These are phyloP conservation scores for Yamadazyma philogaea DNA, from an alignment of 805 yeast species.

Conservation along the genomic window DNA sequence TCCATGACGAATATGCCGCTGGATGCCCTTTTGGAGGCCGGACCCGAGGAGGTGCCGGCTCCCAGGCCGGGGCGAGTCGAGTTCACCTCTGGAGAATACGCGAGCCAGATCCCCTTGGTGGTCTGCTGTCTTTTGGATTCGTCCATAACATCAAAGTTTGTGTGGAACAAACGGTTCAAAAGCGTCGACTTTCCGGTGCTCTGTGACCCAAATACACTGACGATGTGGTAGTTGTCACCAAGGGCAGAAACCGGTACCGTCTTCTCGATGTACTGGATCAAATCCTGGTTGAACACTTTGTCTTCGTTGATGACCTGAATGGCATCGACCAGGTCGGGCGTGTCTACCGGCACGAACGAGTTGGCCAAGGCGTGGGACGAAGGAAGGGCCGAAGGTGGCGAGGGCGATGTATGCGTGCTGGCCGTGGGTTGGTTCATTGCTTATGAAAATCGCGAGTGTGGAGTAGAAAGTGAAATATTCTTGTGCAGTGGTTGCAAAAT, in stretches of 20 bases:
- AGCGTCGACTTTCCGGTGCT: conserved; percentile 95
- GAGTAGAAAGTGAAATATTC: too few relatives aligned
- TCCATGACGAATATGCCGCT: conserved; percentile 75
- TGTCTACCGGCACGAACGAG: conserved; percentile 40
- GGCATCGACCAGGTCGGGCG: conserved; percentile 33
- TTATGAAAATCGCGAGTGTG: conserved; percentile 4
- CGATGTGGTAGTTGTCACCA: conserved; percentile 80
- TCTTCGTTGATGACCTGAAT: conserved; percentile 63
- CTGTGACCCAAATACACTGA: conserved; percentile 96
- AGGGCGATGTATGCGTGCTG: neutral
- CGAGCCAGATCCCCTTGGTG: conserved; percentile 47
- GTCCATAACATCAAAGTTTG: conserved; percentile 91
- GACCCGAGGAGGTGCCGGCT: conserved; percentile 14
- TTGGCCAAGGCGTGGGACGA: conserved; percentile 6
- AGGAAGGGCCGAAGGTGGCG: neutral
- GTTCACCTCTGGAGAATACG: conserved; percentile 33
- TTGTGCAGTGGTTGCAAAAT: too few relatives aligned
- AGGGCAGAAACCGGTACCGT: conserved; percentile 34
- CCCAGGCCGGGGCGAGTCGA: conserved; percentile 8
- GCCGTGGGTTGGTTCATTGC: neutral
- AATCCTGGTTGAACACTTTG: conserved; percentile 47
- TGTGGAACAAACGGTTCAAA: conserved; percentile 79
- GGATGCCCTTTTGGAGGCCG: neutral
- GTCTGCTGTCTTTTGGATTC: conserved; percentile 85
- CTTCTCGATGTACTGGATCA: conserved; percentile 33